These are phyloP conservation scores for Theobroma cacao DNA, from an alignment of 345 rosid species.

Conservation along the genomic window DNA sequence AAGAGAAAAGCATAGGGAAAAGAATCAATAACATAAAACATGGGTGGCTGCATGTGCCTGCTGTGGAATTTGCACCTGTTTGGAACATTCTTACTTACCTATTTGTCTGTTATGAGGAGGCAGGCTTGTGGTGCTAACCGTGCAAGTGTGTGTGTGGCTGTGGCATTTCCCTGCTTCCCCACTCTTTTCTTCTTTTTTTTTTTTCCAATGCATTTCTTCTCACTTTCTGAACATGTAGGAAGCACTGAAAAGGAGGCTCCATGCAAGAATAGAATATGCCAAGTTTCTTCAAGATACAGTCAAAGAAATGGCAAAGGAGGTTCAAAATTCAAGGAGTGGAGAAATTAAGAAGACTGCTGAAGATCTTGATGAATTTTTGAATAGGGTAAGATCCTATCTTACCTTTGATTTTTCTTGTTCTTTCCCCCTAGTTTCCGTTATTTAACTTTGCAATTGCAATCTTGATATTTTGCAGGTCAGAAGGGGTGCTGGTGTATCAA, in stretches of 20 bases:
- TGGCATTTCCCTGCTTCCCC: neutral
- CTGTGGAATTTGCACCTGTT: neutral
- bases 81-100: neutral
- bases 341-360: constrained; percentile 81
- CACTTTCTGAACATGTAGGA: constrained; percentile 50
- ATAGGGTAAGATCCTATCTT: constrained; percentile 42
- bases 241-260: constrained; percentile 71
- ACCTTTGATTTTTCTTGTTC: neutral
- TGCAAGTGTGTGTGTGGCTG: neutral
- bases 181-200: neutral
- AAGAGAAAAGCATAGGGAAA: neutral
- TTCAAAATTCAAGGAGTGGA: constrained; percentile 80
- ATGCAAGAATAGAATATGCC: constrained; percentile 93
- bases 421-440: neutral
- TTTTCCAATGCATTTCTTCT: neutral
- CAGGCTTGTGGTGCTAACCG: neutral
- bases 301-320: constrained; percentile 98
- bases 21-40: neutral
- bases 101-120: neutral
- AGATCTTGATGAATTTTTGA: constrained; percentile 89
- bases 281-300: constrained; percentile 96
- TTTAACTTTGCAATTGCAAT: neutral
- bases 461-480: constrained; percentile 58
- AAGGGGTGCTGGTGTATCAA: constrained; percentile 76
- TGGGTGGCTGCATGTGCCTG: neutral